Conservation (phyloP, 805 yeast species). For the Saccharomycopsis malanga region DNA sequence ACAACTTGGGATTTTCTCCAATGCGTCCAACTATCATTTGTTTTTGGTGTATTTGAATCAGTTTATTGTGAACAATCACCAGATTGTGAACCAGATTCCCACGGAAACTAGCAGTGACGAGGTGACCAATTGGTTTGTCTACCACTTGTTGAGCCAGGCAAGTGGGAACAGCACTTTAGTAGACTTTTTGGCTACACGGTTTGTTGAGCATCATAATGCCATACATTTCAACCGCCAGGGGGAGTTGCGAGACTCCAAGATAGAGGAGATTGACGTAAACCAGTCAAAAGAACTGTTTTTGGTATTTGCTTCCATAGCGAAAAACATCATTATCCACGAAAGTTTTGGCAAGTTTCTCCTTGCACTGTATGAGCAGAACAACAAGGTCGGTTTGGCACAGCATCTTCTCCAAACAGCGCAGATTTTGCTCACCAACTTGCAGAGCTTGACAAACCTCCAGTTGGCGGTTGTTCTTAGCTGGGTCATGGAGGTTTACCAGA, state of each 20-base stretch:
- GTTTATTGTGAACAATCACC: conserved; percentile 10
- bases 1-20: neutral
- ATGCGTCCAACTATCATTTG: neutral
- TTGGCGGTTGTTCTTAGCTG: conserved; percentile 13
- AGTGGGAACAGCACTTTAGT: conserved; percentile 11
- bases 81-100: conserved; percentile 9
- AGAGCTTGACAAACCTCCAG: conserved; percentile 1
- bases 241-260: neutral
- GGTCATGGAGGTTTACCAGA: conserved; percentile 8
- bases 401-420: conserved; percentile 29
- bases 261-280: neutral
- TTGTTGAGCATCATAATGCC: neutral
- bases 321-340: conserved; percentile 29
- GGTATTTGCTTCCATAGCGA: conserved; percentile 25
- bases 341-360: conserved; percentile 28
- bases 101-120: conserved; percentile 1
- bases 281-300: conserved; percentile 22
- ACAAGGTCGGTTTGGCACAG: conserved; percentile 9
- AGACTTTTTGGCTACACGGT: neutral
- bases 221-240: neutral
- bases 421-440: conserved; percentile 30
- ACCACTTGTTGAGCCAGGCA: conserved; percentile 23
- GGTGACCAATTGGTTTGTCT: conserved; percentile 21
- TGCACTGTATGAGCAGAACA: neutral
- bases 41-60: conserved; percentile 18